A percentile compares a stretch with the other conserved stretches of the same genome.
Evolutionary conservation across 192 early-diverging fungal genomes (phyloP).

Genomic region (Obelidium mucronatum): DNA sequence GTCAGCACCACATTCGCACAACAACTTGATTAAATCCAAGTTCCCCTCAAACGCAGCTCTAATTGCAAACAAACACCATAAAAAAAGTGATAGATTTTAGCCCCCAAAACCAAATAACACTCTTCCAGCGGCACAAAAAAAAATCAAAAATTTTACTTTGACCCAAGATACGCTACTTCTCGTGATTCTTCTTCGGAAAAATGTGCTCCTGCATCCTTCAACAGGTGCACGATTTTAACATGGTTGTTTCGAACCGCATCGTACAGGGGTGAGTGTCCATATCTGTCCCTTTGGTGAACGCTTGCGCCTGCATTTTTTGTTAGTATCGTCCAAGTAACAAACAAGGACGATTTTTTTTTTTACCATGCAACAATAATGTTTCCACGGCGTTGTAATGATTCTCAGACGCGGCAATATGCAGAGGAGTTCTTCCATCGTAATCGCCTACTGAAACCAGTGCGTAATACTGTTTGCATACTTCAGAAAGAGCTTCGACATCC

Average conservation of each 20-base stretch:
- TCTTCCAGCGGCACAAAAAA: too few relatives aligned
- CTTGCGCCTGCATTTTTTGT: slow-evolving; percentile 75
- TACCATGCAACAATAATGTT: slow-evolving; percentile 25
- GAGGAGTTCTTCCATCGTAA: slow-evolving; percentile 78
- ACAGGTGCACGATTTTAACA: slow-evolving; percentile 68
- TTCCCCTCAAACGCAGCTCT: slow-evolving; percentile 59
- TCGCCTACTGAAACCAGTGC: slow-evolving; percentile 75
- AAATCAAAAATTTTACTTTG: slow-evolving; percentile 46
- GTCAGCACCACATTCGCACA: slow-evolving; percentile 71
- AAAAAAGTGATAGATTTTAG: neutral
- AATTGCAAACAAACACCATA: neutral
- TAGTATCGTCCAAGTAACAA: neutral
- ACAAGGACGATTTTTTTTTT: neutral
- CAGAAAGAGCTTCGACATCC: slow-evolving; percentile 79
- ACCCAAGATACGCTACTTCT: slow-evolving; percentile 65
- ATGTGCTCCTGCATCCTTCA: slow-evolving; percentile 85
- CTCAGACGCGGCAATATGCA: slow-evolving; percentile 86
- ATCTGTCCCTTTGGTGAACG: slow-evolving; percentile 87
- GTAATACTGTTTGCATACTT: slow-evolving; percentile 63
- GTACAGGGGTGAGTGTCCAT: slow-evolving; percentile 89
- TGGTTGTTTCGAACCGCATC: slow-evolving; percentile 76
- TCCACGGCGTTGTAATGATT: slow-evolving; percentile 77
- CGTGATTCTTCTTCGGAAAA: slow-evolving; percentile 83
- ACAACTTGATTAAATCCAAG: slow-evolving; percentile 55
- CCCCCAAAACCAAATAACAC: too few relatives aligned